Base-by-base conservation (phyloP, 768 basidiomycete genomes). In the Leccinum barrowsii region DNA sequence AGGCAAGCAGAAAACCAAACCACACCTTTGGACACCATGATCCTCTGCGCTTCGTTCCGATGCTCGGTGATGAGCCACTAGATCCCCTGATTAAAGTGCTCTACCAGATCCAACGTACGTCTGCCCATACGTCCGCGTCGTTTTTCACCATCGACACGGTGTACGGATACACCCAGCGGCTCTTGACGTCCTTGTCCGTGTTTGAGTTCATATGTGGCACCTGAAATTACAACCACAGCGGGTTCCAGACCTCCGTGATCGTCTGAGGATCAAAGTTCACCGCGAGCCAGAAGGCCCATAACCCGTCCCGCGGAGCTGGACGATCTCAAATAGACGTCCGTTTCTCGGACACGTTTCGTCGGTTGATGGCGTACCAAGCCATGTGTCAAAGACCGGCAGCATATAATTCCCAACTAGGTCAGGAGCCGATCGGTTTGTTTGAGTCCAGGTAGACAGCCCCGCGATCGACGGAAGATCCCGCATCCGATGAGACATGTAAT, bases 221-320 rank as follows among this genome's bases (percentile, higher is more conserved):
- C 69, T 89, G 88, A 76, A 96, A 98, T 60, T 90, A 90, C 60
- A 98, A 81, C 95, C 96, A 98, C 34, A 97, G 81, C 63, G 98
- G 69, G 71, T 97, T 97, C 58, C 97, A 82, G 34, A 97, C 94
- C 73, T 98, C 97, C 30, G 91, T 95, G 74, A 99, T 98, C 63
- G 96, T 94, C 75, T 98, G 96, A 3, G 94, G 91, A 72, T 99
- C 97, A 69, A 98, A 98, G 7, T 98, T 98, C n/a, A 62, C 98
- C 94, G 22, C 90, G 3, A 99, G 82, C 73, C 95, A 90, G 73
- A 28, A 28, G 28, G 28, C 28, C 7, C 28, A 28, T 1, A 84
- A 92, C 13, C 80, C 86, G 13, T 87, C 89, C 88, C 86, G 15
- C 83, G 81, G 46, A 90, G 69, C 32, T 84, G 80, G 28, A 90